Conservation (phyloP, 208 protist species). For the Leishmania arabica region DNA sequence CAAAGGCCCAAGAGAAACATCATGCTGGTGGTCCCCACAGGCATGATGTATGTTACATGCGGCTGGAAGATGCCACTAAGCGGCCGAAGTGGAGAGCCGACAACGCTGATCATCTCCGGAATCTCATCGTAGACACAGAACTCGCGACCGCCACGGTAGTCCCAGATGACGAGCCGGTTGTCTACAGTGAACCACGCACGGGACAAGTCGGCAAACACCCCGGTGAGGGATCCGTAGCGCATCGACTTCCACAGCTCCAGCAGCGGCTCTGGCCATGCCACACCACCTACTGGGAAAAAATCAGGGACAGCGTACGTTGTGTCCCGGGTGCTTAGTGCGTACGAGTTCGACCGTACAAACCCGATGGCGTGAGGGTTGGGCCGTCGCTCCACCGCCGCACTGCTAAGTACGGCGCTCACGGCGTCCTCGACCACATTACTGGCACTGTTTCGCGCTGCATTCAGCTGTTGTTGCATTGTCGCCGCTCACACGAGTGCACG, state of each 20-base stretch:
- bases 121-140: slow-evolving; percentile 86
- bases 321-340: slow-evolving; percentile 70
- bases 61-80: slow-evolving; percentile 71
- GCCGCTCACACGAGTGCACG: background rate
- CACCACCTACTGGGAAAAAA: slow-evolving; percentile 68
- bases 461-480: background rate
- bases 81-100: slow-evolving; percentile 66
- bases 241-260: slow-evolving; percentile 68
- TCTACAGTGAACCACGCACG: slow-evolving; percentile 90
- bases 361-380: slow-evolving; percentile 56
- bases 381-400: slow-evolving; percentile 33
- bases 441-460: background rate
- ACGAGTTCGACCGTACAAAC: slow-evolving; percentile 61
- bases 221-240: slow-evolving; percentile 67
- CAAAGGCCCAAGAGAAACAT: slow-evolving; percentile 82
- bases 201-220: slow-evolving; percentile 73
- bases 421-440: slow-evolving; percentile 55
- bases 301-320: slow-evolving; percentile 77
- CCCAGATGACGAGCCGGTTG: slow-evolving; percentile 85
- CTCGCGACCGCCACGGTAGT: slow-evolving; percentile 77
- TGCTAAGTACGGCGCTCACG: slow-evolving; percentile 52
- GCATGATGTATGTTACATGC: slow-evolving; percentile 80
- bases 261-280: slow-evolving; percentile 79
- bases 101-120: slow-evolving; percentile 80
- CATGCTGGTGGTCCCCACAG: slow-evolving; percentile 72